These are phyloP conservation scores for Vaucheria bursata DNA, from an alignment of 352 stramenopile species.

Conservation along the genomic window DNA sequence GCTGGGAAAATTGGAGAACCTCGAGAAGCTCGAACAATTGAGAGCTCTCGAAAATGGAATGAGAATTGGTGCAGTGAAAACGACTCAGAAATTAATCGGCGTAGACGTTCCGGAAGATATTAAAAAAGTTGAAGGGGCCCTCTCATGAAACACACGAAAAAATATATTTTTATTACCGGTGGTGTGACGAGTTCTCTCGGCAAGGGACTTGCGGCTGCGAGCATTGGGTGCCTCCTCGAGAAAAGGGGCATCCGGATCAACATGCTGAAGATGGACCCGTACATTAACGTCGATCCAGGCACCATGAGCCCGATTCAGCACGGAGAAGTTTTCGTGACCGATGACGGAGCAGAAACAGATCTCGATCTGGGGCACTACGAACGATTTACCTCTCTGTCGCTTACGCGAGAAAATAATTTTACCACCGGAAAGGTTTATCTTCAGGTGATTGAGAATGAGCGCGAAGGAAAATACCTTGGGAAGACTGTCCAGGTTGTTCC, in stretches of 20 bases:
- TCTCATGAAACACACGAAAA: conserved; percentile 53
- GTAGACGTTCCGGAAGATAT: background rate
- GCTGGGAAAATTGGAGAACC: background rate
- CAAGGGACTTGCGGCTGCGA: conserved; percentile 96
- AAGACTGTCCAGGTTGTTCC: conserved; percentile 87
- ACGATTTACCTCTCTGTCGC: conserved; percentile 65
- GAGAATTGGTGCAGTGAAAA: background rate
- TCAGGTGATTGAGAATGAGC: conserved; percentile 88
- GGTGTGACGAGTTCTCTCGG: conserved; percentile 95
- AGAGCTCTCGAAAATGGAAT: background rate
- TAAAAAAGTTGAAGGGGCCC: background rate
- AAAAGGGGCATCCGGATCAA: conserved; percentile 85
- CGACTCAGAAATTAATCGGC: background rate
- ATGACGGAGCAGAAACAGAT: conserved; percentile 91
- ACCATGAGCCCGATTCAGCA: conserved; percentile 92
- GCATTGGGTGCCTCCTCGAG: conserved; percentile 94
- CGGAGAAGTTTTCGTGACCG: conserved; percentile 91
- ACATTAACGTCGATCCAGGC: conserved; percentile 87
- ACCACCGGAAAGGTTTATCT: conserved; percentile 97
- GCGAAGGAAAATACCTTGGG: conserved; percentile 91
- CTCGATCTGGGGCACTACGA: conserved; percentile 98
- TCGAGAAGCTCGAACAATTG: background rate
- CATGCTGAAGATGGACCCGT: conserved; percentile 98
- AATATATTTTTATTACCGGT: conserved; percentile 95
- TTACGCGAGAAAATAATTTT: conserved; percentile 89